Percentiles rank a stretch among this genome's conserved stretches.
These are phyloP conservation scores for Musa schizocarpa DNA, from an alignment of 176 grass and related monocot genomes.

Conservation along the genomic window DNA sequence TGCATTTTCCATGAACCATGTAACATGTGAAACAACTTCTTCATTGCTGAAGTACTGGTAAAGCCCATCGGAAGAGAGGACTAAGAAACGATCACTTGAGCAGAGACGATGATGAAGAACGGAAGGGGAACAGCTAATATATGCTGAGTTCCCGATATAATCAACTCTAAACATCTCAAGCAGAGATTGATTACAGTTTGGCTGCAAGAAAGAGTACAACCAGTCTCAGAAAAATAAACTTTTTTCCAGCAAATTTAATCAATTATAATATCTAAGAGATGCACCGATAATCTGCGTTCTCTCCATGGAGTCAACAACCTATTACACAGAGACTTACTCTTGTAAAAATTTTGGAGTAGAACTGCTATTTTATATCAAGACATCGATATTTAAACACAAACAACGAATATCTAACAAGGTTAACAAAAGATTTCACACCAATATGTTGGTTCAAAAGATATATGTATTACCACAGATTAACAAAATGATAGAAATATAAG, in stretches of 20 bases:
- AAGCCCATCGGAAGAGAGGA: conserved; percentile 79
- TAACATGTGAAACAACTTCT: conserved; percentile 78
- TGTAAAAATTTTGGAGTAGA: too few species aligned
- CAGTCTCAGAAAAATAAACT: background rate
- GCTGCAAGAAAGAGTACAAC: conserved; percentile 34
- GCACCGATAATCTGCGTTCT: too few species aligned
- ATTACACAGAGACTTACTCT: too few species aligned
- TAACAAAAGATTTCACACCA: too few species aligned
- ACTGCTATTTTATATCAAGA: too few species aligned
- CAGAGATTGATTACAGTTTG: conserved; percentile 63
- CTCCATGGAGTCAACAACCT: too few species aligned
- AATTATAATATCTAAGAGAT: too few species aligned
- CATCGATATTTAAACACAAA: too few species aligned
- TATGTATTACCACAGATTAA: too few species aligned
- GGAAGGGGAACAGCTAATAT: conserved; percentile 71
- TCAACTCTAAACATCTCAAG: conserved; percentile 79
- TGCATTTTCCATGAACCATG: conserved; percentile 90
- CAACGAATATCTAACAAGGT: too few species aligned
- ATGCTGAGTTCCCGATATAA: conserved; percentile 57
- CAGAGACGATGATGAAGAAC: conserved; percentile 69
- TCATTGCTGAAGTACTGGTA: conserved; percentile 95
- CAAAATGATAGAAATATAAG: too few species aligned
- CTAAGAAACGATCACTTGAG: conserved; percentile 60
- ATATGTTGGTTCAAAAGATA: too few species aligned
- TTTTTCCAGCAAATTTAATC: background rate